A percentile compares a stretch with the other conserved stretches of the same genome.
Evolutionary conservation across 306 rosid genomes (phyloP).

Genomic region (Prunus campanulata): DNA sequence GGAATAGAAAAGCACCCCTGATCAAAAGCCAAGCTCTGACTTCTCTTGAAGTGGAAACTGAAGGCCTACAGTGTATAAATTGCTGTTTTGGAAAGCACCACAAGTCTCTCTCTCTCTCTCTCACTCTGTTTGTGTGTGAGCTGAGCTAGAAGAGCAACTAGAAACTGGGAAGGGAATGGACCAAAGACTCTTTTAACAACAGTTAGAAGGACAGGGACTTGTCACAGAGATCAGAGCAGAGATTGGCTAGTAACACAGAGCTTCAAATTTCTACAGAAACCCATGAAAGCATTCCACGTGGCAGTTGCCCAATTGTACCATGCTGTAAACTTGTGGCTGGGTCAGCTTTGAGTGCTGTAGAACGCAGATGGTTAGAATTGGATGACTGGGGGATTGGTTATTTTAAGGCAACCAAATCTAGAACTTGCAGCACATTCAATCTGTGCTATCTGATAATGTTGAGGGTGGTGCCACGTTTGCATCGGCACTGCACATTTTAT

Average conservation of each 20-base stretch:
- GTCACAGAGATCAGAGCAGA: constrained; percentile 12
- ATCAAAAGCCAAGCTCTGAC: constrained; percentile 2
- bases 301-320: constrained; percentile 14
- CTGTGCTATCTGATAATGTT: constrained; percentile 22
- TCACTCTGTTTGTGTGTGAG: background rate
- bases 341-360: background rate
- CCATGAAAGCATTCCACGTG: constrained; percentile 28
- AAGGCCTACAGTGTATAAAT: constrained; percentile 9
- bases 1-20: constrained; percentile 12
- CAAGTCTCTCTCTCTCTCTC: background rate
- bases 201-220: constrained; percentile 6
- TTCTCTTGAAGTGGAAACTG: constrained; percentile 11
- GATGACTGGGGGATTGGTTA: background rate
- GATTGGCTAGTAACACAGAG: constrained; percentile 13
- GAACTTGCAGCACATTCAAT: constrained; percentile 2
- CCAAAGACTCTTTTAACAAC: background rate
- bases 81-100: background rate
- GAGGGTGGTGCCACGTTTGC: constrained; percentile 30
- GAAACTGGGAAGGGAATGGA: background rate
- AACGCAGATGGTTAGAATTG: background rate
- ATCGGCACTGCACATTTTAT: constrained; percentile 8
- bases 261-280: constrained; percentile 2
- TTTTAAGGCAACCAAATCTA: constrained; percentile 23
- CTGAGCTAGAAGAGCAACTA: constrained; percentile 4
- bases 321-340: background rate